Evolutionary conservation across 768 basidiomycete genomes (phyloP).

Genomic region (Boletus coccyginus): DNA sequence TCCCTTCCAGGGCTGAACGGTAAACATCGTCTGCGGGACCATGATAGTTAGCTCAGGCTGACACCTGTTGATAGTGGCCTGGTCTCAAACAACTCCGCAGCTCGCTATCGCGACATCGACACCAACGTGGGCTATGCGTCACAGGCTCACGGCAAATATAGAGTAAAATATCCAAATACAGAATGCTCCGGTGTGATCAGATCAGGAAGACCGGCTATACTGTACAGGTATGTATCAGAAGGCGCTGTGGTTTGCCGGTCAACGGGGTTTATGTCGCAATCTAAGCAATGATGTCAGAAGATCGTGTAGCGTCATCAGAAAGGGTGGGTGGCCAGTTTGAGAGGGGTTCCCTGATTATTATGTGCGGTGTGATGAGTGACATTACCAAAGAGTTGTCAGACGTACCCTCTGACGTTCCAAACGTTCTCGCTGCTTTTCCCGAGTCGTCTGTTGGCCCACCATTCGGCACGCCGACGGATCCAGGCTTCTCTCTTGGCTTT

Average conservation of each 20-base stretch:
- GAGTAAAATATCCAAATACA: no score
- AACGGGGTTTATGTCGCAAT: background rate
- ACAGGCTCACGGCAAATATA: background rate
- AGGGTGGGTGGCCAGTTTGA: conserved; percentile 30
- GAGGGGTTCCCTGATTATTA: conserved; percentile 18
- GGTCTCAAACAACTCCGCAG: no score
- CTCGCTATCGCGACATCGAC: background rate
- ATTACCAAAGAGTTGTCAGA: background rate
- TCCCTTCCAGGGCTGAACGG: conserved; percentile 46
- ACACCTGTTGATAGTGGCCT: background rate
- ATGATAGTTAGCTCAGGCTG: conserved; percentile 1
- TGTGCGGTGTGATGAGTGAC: background rate
- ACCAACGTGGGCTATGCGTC: background rate
- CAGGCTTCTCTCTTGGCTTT: conserved; percentile 80
- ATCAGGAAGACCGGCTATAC: no score
- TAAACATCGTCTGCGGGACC: conserved; percentile 2
- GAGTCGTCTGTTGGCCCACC: conserved; percentile 85
- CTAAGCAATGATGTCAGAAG: conserved; percentile 25
- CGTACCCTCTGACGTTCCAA: conserved; percentile 86
- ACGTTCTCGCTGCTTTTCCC: conserved; percentile 90
- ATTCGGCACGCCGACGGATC: conserved; percentile 85
- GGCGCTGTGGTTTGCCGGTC: background rate
- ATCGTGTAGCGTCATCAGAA: conserved; percentile 17
- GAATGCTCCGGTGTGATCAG: no score
- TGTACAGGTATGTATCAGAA: background rate